phyloP scores from a whole-genome alignment of 768 basidiomycete species.

The Lactifluus piperatus region DNA sequence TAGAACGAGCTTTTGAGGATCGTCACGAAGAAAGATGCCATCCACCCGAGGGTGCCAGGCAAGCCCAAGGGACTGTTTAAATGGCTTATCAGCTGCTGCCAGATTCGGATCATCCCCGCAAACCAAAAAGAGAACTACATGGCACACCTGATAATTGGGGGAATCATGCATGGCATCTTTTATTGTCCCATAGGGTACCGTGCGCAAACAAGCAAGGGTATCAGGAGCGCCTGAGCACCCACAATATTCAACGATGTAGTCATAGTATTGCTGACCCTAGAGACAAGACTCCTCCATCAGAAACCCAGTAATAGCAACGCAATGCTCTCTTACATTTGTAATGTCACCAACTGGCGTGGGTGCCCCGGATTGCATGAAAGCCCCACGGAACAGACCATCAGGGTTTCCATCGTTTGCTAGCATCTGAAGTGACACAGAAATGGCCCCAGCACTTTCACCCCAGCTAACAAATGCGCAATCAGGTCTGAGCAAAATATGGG shows the following conservation, averaged over 20 bases:
- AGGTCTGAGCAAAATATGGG: background rate
- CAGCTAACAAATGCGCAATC: slow-evolving; percentile 24
- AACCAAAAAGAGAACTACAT: background rate
- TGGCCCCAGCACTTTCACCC: slow-evolving; percentile 48
- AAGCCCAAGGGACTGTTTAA: slow-evolving; percentile 22
- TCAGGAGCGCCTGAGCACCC: slow-evolving; percentile 31
- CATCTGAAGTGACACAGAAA: slow-evolving; percentile 37
- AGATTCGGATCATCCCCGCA: background rate
- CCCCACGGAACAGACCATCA: slow-evolving; percentile 29
- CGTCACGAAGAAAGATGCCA: too few relatives aligned
- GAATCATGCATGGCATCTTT: slow-evolving; percentile 27
- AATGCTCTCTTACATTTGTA: slow-evolving; percentile 24
- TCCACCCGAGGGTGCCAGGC: slow-evolving; percentile 30
- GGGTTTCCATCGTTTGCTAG: slow-evolving; percentile 31
- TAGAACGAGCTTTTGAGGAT: too few relatives aligned
- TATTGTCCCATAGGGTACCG: slow-evolving; percentile 27
- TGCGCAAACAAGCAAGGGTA: too few relatives aligned
- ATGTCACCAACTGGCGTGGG: slow-evolving; percentile 28
- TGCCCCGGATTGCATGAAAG: slow-evolving; percentile 26
- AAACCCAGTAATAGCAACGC: background rate
- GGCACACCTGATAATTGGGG: slow-evolving; percentile 28
- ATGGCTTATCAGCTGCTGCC: background rate
- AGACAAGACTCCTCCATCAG: background rate
- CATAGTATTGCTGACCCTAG: slow-evolving; percentile 31
- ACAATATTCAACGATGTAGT: slow-evolving; percentile 30